Evolutionary conservation across 805 yeast species (phyloP).

Genomic region (Pichia pseudocactophila): DNA sequence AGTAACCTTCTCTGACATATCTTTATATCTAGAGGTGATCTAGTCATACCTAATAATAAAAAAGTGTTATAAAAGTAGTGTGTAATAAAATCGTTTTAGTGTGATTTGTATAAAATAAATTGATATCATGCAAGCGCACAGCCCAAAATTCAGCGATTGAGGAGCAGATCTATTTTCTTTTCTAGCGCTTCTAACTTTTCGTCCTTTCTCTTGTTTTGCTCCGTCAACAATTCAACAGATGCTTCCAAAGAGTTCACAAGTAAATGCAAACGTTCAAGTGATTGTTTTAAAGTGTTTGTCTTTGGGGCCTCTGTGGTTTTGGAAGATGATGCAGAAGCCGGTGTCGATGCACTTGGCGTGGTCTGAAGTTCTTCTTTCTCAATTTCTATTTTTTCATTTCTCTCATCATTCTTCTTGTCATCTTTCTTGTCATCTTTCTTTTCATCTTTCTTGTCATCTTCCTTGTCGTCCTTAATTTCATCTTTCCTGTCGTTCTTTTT

Average conservation of each 20-base stretch:
- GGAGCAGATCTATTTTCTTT: constrained; percentile 47
- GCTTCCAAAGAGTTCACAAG: constrained; percentile 51
- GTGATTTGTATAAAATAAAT: too few relatives aligned
- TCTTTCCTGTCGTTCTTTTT: not conserved
- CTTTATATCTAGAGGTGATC: too few relatives aligned
- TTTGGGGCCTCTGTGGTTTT: constrained; percentile 55
- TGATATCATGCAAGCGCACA: too few relatives aligned
- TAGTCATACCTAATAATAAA: too few relatives aligned
- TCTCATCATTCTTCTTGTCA: not conserved
- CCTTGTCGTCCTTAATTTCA: not conserved
- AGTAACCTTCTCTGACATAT: constrained; percentile 14
- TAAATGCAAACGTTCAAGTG: constrained; percentile 52
- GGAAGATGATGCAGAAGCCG: constrained; percentile 10
- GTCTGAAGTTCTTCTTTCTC: constrained; percentile 12
- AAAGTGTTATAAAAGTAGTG: too few relatives aligned
- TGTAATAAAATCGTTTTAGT: too few relatives aligned
- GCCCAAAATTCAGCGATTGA: constrained; percentile 33
- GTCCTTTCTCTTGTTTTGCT: constrained; percentile 56
- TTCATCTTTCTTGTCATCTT: not conserved
- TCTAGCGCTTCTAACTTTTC: constrained; percentile 50
- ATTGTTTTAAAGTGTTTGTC: constrained; percentile 32
- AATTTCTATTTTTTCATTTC: too few relatives aligned
- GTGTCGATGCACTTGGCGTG: too few relatives aligned
- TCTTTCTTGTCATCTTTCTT: not conserved
- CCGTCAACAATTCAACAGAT: constrained; percentile 42